A percentile compares a stretch with the other conserved stretches of the same genome.
These are phyloP conservation scores for Eutrema salsugineum DNA, from an alignment of 441 rosid species.

Conservation along the genomic window DNA sequence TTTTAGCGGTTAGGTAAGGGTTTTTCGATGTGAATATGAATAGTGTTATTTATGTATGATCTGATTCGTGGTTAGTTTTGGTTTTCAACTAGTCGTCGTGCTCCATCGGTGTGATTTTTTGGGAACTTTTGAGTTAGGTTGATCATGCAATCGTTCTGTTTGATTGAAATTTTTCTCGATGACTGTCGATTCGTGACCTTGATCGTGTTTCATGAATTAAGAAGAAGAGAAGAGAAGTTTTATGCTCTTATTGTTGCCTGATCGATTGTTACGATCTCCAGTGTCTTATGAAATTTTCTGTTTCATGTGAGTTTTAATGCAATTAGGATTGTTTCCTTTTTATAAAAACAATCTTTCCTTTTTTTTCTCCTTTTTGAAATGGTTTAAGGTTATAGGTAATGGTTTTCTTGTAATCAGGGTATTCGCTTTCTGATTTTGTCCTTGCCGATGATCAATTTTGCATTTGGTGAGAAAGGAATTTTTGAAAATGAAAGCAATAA, in stretches of 20 bases:
- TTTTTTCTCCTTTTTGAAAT: background rate
- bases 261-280: background rate
- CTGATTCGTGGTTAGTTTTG: background rate
- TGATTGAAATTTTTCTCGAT: background rate
- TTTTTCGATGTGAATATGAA: background rate
- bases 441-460: background rate
- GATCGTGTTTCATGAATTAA: background rate
- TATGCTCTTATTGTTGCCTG: background rate
- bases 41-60: background rate
- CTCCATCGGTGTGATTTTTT: background rate
- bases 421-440: background rate
- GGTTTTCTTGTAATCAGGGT: background rate
- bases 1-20: slow-evolving; percentile 11
- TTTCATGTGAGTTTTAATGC: background rate
- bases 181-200: background rate
- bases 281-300: background rate
- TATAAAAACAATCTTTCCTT: background rate
- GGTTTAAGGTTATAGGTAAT: background rate
- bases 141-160: background rate
- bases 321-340: slow-evolving; percentile 5
- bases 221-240: too few relatives aligned
- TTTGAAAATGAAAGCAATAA: background rate
- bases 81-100: background rate
- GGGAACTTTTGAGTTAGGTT: background rate
- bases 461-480: background rate